Evolutionary conservation across 2,329 filamentous ascomycete genomes (phyloP).

Genomic region (Claviceps purpurea): DNA sequence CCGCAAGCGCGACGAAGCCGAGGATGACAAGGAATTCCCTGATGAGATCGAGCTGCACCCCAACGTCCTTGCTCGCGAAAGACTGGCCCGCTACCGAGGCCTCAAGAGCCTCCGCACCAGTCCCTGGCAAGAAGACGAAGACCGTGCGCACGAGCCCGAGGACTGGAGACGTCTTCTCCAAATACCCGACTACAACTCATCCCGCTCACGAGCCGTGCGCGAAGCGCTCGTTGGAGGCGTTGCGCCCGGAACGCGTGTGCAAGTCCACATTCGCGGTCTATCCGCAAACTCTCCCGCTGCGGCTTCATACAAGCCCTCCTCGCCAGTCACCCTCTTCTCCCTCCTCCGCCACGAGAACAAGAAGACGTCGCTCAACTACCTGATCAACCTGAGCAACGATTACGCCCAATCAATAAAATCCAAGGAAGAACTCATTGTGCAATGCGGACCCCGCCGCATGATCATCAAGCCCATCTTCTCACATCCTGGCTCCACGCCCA

Average conservation of each 20-base stretch:
- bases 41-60: constrained; percentile 94
- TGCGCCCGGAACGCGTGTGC: constrained; percentile 67
- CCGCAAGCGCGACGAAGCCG: constrained; percentile 63
- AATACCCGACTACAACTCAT: constrained; percentile 78
- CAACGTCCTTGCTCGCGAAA: constrained; percentile 71
- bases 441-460: constrained; percentile 79
- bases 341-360: constrained; percentile 93
- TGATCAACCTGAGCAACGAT: constrained; percentile 72
- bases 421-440: constrained; percentile 83
- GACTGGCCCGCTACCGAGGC: constrained; percentile 75
- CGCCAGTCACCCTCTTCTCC: constrained; percentile 66
- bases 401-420: constrained; percentile 66
- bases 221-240: constrained; percentile 87
- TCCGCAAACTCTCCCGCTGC: constrained; percentile 22
- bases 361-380: constrained; percentile 76
- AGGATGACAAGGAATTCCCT: constrained; percentile 89
- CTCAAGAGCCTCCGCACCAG: constrained; percentile 84
- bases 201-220: constrained; percentile 60
- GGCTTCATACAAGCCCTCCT: constrained; percentile 13
- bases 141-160: constrained; percentile 73
- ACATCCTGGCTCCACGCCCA: constrained; percentile 75
- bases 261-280: constrained; percentile 54
- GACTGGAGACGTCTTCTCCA: constrained; percentile 80
- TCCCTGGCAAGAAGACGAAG: constrained; percentile 79
- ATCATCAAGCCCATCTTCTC: constrained; percentile 87